A percentile compares a stretch with the other conserved stretches of the same genome.
These are phyloP conservation scores for Rhododendron henanense DNA, from an alignment of 148 eudicot genomes.

Conservation along the genomic window DNA sequence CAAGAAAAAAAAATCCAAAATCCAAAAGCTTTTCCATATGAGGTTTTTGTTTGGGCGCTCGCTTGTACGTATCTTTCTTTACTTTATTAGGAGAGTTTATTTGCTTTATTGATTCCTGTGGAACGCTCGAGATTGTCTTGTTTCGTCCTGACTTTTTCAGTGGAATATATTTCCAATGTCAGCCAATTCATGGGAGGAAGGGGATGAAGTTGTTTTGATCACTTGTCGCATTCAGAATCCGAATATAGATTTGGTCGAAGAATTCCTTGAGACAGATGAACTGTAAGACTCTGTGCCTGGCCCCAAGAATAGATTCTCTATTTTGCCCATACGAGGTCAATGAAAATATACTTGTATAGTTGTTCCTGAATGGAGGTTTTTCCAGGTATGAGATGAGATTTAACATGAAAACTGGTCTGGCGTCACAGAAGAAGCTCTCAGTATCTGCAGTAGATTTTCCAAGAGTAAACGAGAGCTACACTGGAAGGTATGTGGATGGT, in stretches of 20 bases:
- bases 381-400: slow-evolving; percentile 95
- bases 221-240: slow-evolving; percentile 78
- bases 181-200: slow-evolving; percentile 99
- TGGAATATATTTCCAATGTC: slow-evolving; percentile 4
- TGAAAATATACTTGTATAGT: too few species aligned
- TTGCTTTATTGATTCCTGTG: neutral
- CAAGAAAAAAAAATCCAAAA: too few species aligned
- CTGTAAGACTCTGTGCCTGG: slow-evolving; percentile 44
- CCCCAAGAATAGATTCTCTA: neutral
- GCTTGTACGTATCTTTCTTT: neutral
- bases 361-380: slow-evolving; percentile 5
- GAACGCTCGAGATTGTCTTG: neutral
- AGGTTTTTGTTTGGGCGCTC: neutral
- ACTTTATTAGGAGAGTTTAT: neutral
- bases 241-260: slow-evolving; percentile 62
- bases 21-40: neutral
- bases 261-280: slow-evolving; percentile 55
- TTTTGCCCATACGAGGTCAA: too few species aligned
- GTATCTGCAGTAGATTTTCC: slow-evolving; percentile 89
- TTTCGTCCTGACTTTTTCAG: neutral
- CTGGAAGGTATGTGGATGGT: slow-evolving; percentile 57
- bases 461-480: slow-evolving; percentile 77
- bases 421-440: slow-evolving; percentile 82
- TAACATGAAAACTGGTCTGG: slow-evolving; percentile 75
- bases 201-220: slow-evolving; percentile 83